A percentile compares a stretch with the other conserved stretches of the same genome.
These are phyloP conservation scores for Rhizophagus clarus DNA, from an alignment of 192 early-diverging fungal species.

Conservation along the genomic window DNA sequence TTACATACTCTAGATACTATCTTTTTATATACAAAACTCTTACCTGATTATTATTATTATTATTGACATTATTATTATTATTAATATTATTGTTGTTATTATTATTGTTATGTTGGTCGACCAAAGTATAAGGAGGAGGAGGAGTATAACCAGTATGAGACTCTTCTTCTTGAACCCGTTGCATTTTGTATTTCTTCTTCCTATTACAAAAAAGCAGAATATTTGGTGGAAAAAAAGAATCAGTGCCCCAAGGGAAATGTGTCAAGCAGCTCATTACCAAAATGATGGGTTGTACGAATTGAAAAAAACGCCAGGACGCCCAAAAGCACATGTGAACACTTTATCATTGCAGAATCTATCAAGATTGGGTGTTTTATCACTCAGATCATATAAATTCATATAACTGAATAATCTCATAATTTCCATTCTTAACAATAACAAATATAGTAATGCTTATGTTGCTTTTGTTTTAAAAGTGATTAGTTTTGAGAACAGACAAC, in stretches of 20 bases:
- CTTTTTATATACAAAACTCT: too few relatives aligned
- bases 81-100: too few relatives aligned
- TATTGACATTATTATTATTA: neutral
- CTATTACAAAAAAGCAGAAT: neutral
- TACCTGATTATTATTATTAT: too few relatives aligned
- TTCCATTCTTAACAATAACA: too few relatives aligned
- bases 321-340: constrained; percentile 5
- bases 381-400: too few relatives aligned
- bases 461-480: too few relatives aligned
- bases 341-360: neutral
- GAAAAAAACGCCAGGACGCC: neutral
- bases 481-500: too few relatives aligned
- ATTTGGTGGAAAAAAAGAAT: neutral
- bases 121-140: constrained; percentile 27
- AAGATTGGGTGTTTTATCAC: neutral
- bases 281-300: neutral
- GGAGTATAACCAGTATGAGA: neutral
- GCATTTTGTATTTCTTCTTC: constrained; percentile 14
- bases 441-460: too few relatives aligned
- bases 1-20: too few relatives aligned
- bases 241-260: neutral
- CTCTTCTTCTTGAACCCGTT: constrained; percentile 24
- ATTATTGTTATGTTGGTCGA: neutral
- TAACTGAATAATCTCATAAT: too few relatives aligned
- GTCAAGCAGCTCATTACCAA: neutral